Percentiles rank a stretch among this genome's conserved stretches.
Evolutionary conservation across 306 rosid genomes (phyloP).

Genomic region (Mimosa bimucronata): DNA sequence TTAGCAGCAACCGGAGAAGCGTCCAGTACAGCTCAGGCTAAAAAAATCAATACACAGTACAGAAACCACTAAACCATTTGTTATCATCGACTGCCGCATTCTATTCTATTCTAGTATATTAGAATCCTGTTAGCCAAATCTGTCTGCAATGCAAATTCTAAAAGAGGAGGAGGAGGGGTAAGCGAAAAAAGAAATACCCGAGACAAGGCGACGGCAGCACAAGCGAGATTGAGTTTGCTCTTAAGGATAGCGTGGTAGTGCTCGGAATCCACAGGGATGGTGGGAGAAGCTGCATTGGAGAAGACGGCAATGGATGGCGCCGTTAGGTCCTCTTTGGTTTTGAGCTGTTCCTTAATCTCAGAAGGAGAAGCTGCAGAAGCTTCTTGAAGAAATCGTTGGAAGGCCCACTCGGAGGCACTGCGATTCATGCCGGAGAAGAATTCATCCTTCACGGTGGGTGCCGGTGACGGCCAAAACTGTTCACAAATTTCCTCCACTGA

Average conservation of each 20-base stretch:
- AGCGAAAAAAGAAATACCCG: constrained; percentile 51
- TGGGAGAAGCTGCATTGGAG: constrained; percentile 30
- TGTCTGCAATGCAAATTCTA: constrained; percentile 7
- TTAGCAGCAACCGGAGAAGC: neutral
- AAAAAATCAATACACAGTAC: neutral
- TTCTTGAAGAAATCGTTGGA: constrained; percentile 76
- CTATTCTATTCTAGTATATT: neutral
- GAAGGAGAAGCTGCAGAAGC: constrained; percentile 47
- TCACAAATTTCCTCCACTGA: constrained; percentile 83
- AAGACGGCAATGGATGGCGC: neutral
- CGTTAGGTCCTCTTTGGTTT: constrained; percentile 9
- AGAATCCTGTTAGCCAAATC: neutral
- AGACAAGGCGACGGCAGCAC: constrained; percentile 87
- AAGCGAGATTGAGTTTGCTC: constrained; percentile 85
- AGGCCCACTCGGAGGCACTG: constrained; percentile 92
- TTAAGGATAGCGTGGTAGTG: constrained; percentile 85
- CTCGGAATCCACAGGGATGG: constrained; percentile 57
- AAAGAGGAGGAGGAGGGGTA: neutral
- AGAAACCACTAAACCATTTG: neutral
- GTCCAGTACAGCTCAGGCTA: neutral
- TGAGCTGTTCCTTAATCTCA: constrained; percentile 38
- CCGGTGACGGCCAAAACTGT: constrained; percentile 65
- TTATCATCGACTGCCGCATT: neutral
- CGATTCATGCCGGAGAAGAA: constrained; percentile 70
- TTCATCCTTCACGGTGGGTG: constrained; percentile 23